Base-by-base conservation (phyloP, 2,329 filamentous ascomycete species). In the Balansia obtecta region DNA sequence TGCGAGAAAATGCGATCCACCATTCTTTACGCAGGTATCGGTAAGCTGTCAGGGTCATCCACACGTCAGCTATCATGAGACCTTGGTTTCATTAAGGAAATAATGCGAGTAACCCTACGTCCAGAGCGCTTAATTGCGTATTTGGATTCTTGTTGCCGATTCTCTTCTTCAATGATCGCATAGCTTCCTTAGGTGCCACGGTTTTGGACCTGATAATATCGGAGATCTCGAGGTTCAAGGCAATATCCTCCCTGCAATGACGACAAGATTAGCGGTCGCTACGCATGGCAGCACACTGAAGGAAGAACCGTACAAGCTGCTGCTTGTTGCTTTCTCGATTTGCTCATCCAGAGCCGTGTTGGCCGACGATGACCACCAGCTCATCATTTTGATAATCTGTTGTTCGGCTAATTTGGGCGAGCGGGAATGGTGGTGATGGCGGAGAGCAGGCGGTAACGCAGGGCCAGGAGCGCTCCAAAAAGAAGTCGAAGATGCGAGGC, bases 91-190 rank as follows among this genome's bases (percentile, higher is more conserved):
- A 18, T 15, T 37, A 12, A 42, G 3, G 38, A 20, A 5, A 20
- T 10, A 22, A 11, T 18, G 16, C 18, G 34, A 13, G 20, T 33
- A 37, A 22, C 54, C 72, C 52, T 75, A 93, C 88, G 68, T 93
- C 94, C 50, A 98, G 72, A n/a, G 93, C 86, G 59, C 90, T 93
- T 37, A 98, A 75, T 72, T 98, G 93, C 37, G 93, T 84, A 67
- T 98, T 98, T 37, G 93, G 93, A 64, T 98, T 98, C 75, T 90
- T 95, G 75, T 95, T 89, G 69, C 88, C 89, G 73, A 98, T 89
- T 66, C 93, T 84, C 65, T 82, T 82, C 72, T 96, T 97, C 62
- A 98, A 74, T 42, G 88, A 91, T 66, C 89, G 87, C 93, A 98
- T 98, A 55, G 93, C 93, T 69, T 98, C 93, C 69, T 91, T 96